A percentile compares a stretch with the other conserved stretches of the same genome.
Evolutionary conservation across 257 asterid species (phyloP).

Genomic region (Ballota nigra): DNA sequence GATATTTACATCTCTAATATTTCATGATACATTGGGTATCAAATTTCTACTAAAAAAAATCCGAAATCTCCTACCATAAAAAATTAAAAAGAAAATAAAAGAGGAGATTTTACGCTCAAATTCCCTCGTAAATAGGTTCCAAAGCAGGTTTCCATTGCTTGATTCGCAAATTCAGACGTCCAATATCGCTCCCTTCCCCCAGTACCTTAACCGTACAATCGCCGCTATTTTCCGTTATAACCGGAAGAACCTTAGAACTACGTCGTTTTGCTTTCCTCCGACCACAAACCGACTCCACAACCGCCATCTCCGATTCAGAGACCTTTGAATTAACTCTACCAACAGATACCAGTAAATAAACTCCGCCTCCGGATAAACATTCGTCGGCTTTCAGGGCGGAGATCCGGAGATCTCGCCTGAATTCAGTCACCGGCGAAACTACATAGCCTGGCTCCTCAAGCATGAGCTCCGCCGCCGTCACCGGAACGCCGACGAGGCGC

Average conservation of each 20-base stretch:
- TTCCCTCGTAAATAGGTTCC: slow-evolving; percentile 38
- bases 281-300: slow-evolving; percentile 20
- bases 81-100: neutral
- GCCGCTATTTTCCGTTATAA: slow-evolving; percentile 8
- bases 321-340: slow-evolving; percentile 28
- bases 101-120: neutral
- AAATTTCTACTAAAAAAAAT: neutral
- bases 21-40: too few relatives aligned
- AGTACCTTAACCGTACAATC: neutral
- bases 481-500: slow-evolving; percentile 27
- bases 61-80: neutral
- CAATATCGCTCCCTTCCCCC: slow-evolving; percentile 17
- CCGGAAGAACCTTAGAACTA: slow-evolving; percentile 37
- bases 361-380: slow-evolving; percentile 13
- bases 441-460: slow-evolving; percentile 38
- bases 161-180: slow-evolving; percentile 10
- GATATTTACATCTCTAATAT: too few relatives aligned
- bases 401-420: slow-evolving; percentile 20
- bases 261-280: slow-evolving; percentile 27
- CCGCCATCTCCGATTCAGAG: slow-evolving; percentile 39
- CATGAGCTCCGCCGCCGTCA: slow-evolving; percentile 45
- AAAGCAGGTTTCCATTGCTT: slow-evolving; percentile 46
- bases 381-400: slow-evolving; percentile 48
- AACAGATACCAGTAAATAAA: slow-evolving; percentile 35
- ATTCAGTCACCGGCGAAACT: slow-evolving; percentile 18